Evolutionary conservation across 176 grass and related monocot genomes (phyloP), one percentile per base, ranked within the genome.

Genomic region (Neostapfia colusana): DNA sequence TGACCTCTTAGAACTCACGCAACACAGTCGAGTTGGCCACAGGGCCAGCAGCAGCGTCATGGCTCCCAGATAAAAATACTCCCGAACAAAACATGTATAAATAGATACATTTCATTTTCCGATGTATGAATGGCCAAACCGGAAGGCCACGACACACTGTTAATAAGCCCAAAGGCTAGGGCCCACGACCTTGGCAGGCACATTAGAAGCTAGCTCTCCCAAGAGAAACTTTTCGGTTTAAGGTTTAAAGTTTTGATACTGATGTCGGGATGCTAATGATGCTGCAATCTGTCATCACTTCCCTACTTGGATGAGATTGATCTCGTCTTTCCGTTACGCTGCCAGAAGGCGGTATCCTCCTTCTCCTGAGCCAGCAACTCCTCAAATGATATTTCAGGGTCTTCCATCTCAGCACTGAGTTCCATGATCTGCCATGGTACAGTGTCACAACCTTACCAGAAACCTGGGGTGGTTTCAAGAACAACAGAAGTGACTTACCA

Each of bases 361-460:
- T 98, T 95, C 93, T 98, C 91, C 79, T 83, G 81, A 37, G 91
- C 95, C 67, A 98, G 85, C 67, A 98, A 48, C 54, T 98, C 95
- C 76, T 98, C 95, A 5, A 98, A 98, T 50, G 95, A 82, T 51
- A 94, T 98, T 20, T 95, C 91, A 6, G 77, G 80, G 45, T 24
- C 26, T 54, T 82, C 79, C 74, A 49, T 54, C 39, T 94, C 85
- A 23, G 73, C 69, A 66, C 85, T 70, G 50, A 88, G 49, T 51
- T 94, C 70, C 54, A 88, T 79, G 82, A 98, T 73, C 95, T 95
- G 71, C 28, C n/a, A 79, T n/a, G 23, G 20, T 36, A 83, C 53
- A 58, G 35, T 69, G 35, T 69, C 36, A 40, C 21, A 46, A 63
- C n/a, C 9, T 26, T 57, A 31, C 36, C 45, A 60, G 34, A 41